Evolutionary conservation across 2,329 filamentous ascomycete genomes (phyloP), one percentile per base, ranked within the genome.

Genomic region (Ophioceras dolichostomum): DNA sequence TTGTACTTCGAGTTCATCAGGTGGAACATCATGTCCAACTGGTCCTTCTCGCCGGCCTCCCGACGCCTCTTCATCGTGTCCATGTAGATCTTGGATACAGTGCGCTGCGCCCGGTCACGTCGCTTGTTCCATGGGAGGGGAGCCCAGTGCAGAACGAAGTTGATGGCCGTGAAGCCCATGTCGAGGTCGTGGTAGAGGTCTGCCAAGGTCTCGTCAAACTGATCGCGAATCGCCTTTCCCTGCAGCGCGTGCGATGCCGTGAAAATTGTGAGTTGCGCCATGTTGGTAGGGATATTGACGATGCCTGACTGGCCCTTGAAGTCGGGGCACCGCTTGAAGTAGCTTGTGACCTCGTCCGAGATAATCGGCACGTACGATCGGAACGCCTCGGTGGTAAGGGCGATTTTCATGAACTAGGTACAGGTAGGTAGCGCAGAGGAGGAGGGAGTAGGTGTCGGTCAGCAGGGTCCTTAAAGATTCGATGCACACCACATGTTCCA

Each of bases 71-170:
- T 61, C 57, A 88, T 83, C 38, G 85, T 83, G 20, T 77, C 71
- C 54, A 75, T 72, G 59, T 88, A 88, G 20, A 83, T 85, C 48
- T 77, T 81, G 40, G 67, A 65, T 45, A 95, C 80, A 45, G 82
- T 91, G 49, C 72, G 68, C 61, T 83, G 80, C 0, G 83, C 83
- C 33, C 61, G 59, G 51, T 89, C 83, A 36, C 83, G 73, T 42
- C 72, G 74, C 43, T 77, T 70, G 58, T 89, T 89, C 46, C 79
- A 78, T 0, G 83, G 83, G 3, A 89, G 68, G 1, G 83, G 83
- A 16, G 75, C 74, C 81, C 83, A 85, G 5, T 82, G 81, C 32
- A 89, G 65, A 65, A 84, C 73, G 59, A 91, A 88, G 65, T 89
- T 91, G 64, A 87, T 76, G 2, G 83, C 82, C 7, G 68, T 71